These are phyloP conservation scores for Penicillium mononematosum DNA, from an alignment of 495 filamentous ascomycete genomes.

Conservation along the genomic window DNA sequence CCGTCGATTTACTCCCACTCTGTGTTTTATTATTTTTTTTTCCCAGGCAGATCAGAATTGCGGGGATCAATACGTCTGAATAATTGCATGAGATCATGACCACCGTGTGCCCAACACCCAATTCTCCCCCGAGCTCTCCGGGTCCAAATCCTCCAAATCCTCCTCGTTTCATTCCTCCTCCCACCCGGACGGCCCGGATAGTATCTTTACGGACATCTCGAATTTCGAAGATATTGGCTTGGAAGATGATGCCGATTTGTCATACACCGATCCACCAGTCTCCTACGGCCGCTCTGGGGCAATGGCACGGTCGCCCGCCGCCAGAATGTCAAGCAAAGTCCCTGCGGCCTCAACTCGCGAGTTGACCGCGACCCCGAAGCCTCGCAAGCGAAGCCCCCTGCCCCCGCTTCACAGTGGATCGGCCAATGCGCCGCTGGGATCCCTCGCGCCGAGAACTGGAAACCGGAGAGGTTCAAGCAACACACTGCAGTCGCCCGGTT, in stretches of 20 bases:
- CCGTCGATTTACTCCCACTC: slow-evolving; percentile 17
- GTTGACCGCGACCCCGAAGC: slow-evolving; percentile 41
- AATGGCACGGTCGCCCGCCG: slow-evolving; percentile 35
- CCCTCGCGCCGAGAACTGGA: slow-evolving; percentile 24
- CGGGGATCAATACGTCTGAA: slow-evolving; percentile 16
- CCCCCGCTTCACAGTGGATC: slow-evolving; percentile 35
- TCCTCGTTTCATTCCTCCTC: slow-evolving; percentile 84
- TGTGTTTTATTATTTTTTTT: slow-evolving; percentile 10
- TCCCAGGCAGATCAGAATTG: slow-evolving; percentile 8
- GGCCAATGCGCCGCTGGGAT: slow-evolving; percentile 14
- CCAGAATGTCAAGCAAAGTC: slow-evolving; percentile 34
- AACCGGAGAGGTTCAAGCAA: slow-evolving; percentile 28
- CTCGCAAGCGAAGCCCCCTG: slow-evolving; percentile 44
- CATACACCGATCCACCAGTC: slow-evolving; percentile 28
- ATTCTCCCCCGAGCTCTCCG: slow-evolving; percentile 82
- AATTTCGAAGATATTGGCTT: slow-evolving; percentile 95
- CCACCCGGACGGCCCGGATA: slow-evolving; percentile 62
- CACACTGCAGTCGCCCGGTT: slow-evolving; percentile 24
- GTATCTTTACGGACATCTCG: slow-evolving; percentile 63
- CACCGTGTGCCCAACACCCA: slow-evolving; percentile 58
- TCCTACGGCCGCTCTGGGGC: slow-evolving; percentile 32
- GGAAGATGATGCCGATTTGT: slow-evolving; percentile 58
- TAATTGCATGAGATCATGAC: slow-evolving; percentile 56
- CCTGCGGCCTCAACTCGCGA: slow-evolving; percentile 43
- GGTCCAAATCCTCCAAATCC: slow-evolving; percentile 85